These are phyloP conservation scores for Scleroderma bovista DNA, from an alignment of 768 basidiomycete species.

Conservation along the genomic window DNA sequence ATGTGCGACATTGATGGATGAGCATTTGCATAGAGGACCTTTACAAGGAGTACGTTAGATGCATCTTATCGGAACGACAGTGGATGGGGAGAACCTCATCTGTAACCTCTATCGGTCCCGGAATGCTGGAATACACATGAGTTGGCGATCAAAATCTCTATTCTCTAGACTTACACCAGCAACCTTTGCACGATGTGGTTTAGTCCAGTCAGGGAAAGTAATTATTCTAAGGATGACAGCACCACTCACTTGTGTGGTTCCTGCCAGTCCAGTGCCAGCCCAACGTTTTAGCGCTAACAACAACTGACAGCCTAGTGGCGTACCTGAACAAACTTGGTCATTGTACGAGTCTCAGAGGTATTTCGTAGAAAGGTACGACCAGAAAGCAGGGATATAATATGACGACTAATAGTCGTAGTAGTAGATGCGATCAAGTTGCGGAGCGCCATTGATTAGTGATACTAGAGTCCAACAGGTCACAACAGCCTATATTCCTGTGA, in stretches of 20 bases:
- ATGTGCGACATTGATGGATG: slow-evolving; percentile 88
- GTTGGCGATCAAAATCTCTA: neutral
- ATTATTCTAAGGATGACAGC: slow-evolving; percentile 1
- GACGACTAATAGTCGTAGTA: neutral
- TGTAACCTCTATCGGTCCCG: slow-evolving; percentile 58
- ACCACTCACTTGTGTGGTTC: slow-evolving; percentile 45
- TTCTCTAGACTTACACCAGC: slow-evolving; percentile 35
- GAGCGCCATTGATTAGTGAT: slow-evolving; percentile 1
- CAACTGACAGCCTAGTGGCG: neutral
- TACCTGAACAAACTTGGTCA: slow-evolving; percentile 23
- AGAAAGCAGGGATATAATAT: neutral
- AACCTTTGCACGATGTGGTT: slow-evolving; percentile 29
- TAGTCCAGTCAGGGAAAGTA: too few species aligned
- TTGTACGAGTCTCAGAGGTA: slow-evolving; percentile 6
- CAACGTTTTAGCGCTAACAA: neutral
- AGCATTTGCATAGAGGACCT: slow-evolving; percentile 92
- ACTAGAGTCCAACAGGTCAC: slow-evolving; percentile 10
- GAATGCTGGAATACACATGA: slow-evolving; percentile 38
- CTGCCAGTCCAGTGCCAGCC: slow-evolving; percentile 17
- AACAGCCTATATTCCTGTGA: slow-evolving; percentile 1
- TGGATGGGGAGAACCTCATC: slow-evolving; percentile 42
- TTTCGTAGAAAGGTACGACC: slow-evolving; percentile 2
- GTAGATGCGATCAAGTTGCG: neutral
- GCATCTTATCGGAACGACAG: neutral
- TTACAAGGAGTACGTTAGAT: neutral